Percentiles rank a stretch among this genome's conserved stretches.
Conservation (phyloP, 257 asterid genomes). For the Leptodermis oblonga region DNA sequence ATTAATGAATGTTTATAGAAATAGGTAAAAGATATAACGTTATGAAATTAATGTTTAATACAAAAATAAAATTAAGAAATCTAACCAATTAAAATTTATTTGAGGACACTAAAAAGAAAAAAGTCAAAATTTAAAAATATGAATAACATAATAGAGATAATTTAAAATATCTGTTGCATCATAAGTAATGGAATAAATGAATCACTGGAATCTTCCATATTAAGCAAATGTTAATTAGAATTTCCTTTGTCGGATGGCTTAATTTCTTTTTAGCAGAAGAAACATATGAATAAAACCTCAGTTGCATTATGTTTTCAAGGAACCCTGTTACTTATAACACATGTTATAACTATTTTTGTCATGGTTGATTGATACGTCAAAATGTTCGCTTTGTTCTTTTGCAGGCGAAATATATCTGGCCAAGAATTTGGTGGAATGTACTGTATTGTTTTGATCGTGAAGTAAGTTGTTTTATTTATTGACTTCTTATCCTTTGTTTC, state of each 20-base stretch:
- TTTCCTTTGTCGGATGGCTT: neutral
- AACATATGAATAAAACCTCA: neutral
- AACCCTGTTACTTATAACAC: neutral
- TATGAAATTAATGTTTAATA: no score
- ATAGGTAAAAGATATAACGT: no score
- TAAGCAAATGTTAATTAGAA: neutral
- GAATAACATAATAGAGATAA: neutral
- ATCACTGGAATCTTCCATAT: neutral
- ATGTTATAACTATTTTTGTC: neutral
- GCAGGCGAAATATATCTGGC: slow-evolving; percentile 97
- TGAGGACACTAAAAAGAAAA: neutral
- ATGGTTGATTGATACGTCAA: neutral
- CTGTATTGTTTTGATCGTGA: slow-evolving; percentile 73
- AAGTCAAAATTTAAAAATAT: neutral
- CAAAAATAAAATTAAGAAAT: no score
- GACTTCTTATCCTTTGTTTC: neutral
- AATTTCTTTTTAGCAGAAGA: neutral
- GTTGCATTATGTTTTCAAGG: neutral
- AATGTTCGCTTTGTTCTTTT: slow-evolving; percentile 7
- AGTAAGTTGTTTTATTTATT: slow-evolving; percentile 44
- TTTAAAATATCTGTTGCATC: neutral
- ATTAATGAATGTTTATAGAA: no score
- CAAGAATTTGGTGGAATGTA: slow-evolving; percentile 99
- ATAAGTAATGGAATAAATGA: neutral
- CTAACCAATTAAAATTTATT: no score